Percentiles rank a stretch among this genome's conserved stretches.
phyloP scores from a whole-genome alignment of 2,329 filamentous ascomycete species.

The Colletotrichum spinosum region DNA sequence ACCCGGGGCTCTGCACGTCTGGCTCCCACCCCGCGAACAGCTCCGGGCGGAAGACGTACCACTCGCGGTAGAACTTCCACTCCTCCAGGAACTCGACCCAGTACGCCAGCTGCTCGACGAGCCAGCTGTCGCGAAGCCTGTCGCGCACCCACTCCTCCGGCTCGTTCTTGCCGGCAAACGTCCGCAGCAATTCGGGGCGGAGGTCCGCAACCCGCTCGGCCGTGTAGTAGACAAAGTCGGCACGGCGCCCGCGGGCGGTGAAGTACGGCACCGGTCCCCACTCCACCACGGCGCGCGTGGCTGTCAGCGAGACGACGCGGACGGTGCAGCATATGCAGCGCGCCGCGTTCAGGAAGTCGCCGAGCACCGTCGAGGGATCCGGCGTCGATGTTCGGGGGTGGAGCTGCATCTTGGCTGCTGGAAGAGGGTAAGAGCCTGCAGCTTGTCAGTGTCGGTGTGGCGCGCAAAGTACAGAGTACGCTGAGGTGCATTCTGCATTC shows the following conservation, averaged over 20 bases:
- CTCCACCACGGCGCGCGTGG: conserved; percentile 35
- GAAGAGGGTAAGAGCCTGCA: too few species aligned
- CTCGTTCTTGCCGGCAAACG: conserved; percentile 11
- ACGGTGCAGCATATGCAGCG: conserved; percentile 37
- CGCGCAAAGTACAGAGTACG: too few species aligned
- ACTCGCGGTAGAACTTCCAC: conserved; percentile 39
- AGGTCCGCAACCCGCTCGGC: conserved; percentile 31
- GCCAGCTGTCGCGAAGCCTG: conserved; percentile 38
- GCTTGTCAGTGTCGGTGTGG: too few species aligned
- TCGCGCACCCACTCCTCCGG: conserved; percentile 30
- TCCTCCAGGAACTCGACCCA: conserved; percentile 38
- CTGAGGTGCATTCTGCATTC: too few species aligned
- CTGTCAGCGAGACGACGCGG: conserved; percentile 35
- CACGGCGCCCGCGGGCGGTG: conserved; percentile 35
- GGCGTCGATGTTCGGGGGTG: conserved; percentile 38
- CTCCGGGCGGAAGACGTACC: conserved; percentile 36
- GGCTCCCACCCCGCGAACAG: conserved; percentile 33
- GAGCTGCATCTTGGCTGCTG: too few species aligned
- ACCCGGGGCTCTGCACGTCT: conserved; percentile 34
- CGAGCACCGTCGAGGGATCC: conserved; percentile 29
- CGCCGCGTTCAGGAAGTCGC: conserved; percentile 31
- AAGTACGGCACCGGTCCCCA: conserved; percentile 38
- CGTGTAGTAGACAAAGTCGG: conserved; percentile 37
- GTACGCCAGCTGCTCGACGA: conserved; percentile 39
- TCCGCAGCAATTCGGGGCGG: conserved; percentile 32